These are phyloP conservation scores for Fusarium sp. DNA, from an alignment of 2,329 filamentous ascomycete genomes.

Conservation along the genomic window DNA sequence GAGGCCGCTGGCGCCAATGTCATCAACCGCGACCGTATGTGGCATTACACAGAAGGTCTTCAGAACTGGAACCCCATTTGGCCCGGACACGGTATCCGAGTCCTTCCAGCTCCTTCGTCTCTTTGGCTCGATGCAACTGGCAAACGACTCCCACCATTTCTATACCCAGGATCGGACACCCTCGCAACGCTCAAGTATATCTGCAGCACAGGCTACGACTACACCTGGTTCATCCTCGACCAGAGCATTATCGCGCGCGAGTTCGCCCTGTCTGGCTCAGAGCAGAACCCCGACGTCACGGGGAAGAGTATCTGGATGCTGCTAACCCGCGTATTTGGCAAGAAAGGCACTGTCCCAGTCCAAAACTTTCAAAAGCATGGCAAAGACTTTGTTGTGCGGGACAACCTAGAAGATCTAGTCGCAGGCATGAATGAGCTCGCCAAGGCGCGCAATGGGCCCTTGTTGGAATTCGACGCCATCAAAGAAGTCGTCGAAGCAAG, in stretches of 20 bases:
- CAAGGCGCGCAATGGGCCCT: constrained; percentile 58
- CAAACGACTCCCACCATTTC: constrained; percentile 66
- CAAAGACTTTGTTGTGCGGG: constrained; percentile 69
- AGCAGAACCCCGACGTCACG: constrained; percentile 73
- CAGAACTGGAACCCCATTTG: constrained; percentile 73
- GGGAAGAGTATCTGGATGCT: constrained; percentile 67
- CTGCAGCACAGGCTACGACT: constrained; percentile 70
- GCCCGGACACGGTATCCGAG: constrained; percentile 70
- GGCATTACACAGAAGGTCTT: constrained; percentile 74
- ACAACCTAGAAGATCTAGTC: constrained; percentile 67
- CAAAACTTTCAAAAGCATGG: constrained; percentile 71
- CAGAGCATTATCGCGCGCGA: constrained; percentile 70
- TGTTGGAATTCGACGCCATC: constrained; percentile 60
- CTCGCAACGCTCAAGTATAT: constrained; percentile 70
- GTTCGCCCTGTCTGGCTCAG: constrained; percentile 71
- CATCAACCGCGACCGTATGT: constrained; percentile 73
- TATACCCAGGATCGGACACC: constrained; percentile 70
- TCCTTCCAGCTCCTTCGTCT: constrained; percentile 70
- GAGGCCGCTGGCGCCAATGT: constrained; percentile 65
- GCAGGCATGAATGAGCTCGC: constrained; percentile 70
- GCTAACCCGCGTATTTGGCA: constrained; percentile 63
- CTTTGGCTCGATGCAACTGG: constrained; percentile 73
- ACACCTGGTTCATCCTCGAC: constrained; percentile 72
- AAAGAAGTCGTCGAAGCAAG: constrained; percentile 63
- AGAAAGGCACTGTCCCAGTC: constrained; percentile 65